These are phyloP conservation scores for Wallacemonas sp. DNA, from an alignment of 208 protist species.

Conservation along the genomic window DNA sequence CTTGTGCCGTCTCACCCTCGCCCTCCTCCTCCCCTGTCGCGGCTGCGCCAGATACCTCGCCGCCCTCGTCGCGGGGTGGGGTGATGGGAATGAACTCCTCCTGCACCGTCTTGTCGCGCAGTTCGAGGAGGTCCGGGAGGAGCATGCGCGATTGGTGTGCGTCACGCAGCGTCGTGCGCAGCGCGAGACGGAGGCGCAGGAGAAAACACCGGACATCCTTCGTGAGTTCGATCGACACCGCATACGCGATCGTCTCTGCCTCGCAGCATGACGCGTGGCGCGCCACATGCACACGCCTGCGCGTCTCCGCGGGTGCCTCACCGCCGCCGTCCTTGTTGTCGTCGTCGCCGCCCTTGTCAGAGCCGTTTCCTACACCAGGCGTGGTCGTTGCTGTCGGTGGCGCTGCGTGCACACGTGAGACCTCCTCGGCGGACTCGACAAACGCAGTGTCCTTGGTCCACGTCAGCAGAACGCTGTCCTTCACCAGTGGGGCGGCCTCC, in stretches of 20 bases:
- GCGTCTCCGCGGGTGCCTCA: neutral
- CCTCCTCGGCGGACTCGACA: constrained; percentile 24
- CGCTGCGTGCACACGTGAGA: constrained; percentile 6
- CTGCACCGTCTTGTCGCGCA: constrained; percentile 46
- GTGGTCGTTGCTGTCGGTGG: neutral
- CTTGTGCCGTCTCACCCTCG: constrained; percentile 21
- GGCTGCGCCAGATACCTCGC: neutral
- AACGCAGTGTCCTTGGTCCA: constrained; percentile 33
- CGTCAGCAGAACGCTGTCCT: constrained; percentile 36
- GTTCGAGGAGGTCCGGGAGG: constrained; percentile 42
- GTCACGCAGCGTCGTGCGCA: constrained; percentile 47
- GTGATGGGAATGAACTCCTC: constrained; percentile 73
- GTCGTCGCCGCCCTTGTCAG: no score
- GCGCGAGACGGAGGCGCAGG: constrained; percentile 36
- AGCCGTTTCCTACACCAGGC: no score
- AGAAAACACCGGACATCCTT: constrained; percentile 56
- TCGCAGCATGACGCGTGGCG: constrained; percentile 68
- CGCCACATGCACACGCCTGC: constrained; percentile 26
- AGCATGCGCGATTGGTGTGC: constrained; percentile 26
- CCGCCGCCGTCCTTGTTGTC: neutral
- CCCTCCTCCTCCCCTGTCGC: constrained; percentile 9
- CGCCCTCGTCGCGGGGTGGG: neutral
- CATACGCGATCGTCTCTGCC: constrained; percentile 61
- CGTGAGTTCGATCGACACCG: constrained; percentile 54
- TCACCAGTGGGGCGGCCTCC: constrained; percentile 31